These are phyloP conservation scores for Paraconiothyrium brasiliense DNA, from an alignment of 2,329 filamentous ascomycete genomes.

Conservation along the genomic window DNA sequence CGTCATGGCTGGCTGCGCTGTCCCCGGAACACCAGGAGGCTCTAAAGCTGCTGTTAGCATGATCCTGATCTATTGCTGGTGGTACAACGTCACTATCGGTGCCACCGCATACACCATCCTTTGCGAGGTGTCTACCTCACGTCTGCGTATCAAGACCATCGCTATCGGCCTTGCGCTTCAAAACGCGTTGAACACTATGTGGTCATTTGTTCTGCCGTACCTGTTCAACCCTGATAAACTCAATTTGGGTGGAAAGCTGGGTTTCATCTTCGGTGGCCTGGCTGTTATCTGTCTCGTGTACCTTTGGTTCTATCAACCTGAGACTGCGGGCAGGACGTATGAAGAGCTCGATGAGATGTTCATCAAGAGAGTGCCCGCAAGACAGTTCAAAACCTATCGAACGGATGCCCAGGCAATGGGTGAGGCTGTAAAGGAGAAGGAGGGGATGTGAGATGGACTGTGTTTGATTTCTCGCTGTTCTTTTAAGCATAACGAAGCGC, in stretches of 20 bases:
- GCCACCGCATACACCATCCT: slow-evolving; percentile 89
- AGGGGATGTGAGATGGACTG: background rate
- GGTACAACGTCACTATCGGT: slow-evolving; percentile 85
- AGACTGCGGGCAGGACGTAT: slow-evolving; percentile 79
- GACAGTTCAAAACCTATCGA: slow-evolving; percentile 27
- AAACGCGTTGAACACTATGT: slow-evolving; percentile 47
- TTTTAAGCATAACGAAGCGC: background rate
- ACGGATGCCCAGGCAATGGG: slow-evolving; percentile 27
- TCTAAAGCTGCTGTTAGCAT: slow-evolving; percentile 55
- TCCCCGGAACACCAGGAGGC: slow-evolving; percentile 59
- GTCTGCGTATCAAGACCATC: slow-evolving; percentile 78
- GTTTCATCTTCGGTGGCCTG: slow-evolving; percentile 86
- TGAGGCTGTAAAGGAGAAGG: slow-evolving; percentile 29
- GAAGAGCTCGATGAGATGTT: slow-evolving; percentile 85
- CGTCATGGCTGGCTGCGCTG: slow-evolving; percentile 49
- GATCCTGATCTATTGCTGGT: slow-evolving; percentile 59
- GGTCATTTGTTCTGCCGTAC: slow-evolving; percentile 51
- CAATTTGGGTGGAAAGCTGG: slow-evolving; percentile 78
- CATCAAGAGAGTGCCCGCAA: slow-evolving; percentile 56
- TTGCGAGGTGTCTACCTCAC: slow-evolving; percentile 79
- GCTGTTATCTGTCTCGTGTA: slow-evolving; percentile 81
- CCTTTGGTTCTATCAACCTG: slow-evolving; percentile 79
- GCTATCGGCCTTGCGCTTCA: slow-evolving; percentile 51
- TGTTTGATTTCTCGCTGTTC: background rate
- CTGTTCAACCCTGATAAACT: slow-evolving; percentile 51